Percentiles rank a stretch among this genome's conserved stretches.
Evolutionary conservation across 441 rosid species (phyloP).

Genomic region (Rhodomyrtus psidioides): DNA sequence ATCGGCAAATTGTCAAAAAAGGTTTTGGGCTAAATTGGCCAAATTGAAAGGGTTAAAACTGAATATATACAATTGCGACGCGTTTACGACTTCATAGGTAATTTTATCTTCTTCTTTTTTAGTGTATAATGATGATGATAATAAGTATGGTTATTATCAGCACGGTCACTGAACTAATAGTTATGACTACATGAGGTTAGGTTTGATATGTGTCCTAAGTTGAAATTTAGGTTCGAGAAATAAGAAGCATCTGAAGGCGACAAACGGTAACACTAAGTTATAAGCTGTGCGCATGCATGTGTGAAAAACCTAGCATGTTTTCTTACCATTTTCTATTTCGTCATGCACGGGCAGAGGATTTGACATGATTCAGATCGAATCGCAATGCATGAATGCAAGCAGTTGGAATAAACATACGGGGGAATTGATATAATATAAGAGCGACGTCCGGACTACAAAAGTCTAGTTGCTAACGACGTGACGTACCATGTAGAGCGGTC

Average conservation of each 20-base stretch:
- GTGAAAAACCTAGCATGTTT: background rate
- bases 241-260: background rate
- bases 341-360: accelerated
- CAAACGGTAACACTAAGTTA: accelerated
- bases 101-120: no score
- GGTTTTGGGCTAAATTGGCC: no score
- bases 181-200: background rate
- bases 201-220: background rate
- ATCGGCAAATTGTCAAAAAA: no score
- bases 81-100: no score
- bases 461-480: accelerated
- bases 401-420: background rate
- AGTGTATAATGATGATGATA: no score
- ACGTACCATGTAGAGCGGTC: accelerated
- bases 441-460: background rate
- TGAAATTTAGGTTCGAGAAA: background rate
- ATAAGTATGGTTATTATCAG: background rate
- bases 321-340: background rate
- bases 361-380: accelerated
- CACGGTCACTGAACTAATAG: background rate
- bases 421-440: background rate
- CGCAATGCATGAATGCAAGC: accelerated
- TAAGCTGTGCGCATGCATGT: background rate
- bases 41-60: no score
- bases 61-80: no score